Base-by-base conservation (phyloP, 23 red algal species). In the Gracilaria vermiculophylla region DNA sequence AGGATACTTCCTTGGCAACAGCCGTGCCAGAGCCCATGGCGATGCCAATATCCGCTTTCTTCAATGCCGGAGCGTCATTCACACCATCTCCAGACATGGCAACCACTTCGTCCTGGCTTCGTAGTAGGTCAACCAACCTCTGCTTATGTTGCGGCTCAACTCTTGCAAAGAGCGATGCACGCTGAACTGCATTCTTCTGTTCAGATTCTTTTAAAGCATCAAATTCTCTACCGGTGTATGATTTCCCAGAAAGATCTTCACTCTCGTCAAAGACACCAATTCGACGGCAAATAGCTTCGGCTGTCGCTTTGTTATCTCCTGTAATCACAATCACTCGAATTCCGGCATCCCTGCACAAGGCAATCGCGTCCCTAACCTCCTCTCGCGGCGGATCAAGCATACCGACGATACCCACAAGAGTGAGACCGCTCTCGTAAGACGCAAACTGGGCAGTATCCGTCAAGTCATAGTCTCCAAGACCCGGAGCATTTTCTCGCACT, bases 1-100 rank as follows among this genome's bases (percentile, higher is more conserved):
- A 88, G 5, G 92, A 85, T 2, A 94, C 97, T 44, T 92, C 97
- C 43, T 93, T 92, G 20, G 97, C 97, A 25, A 99, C 97, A 8
- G 90, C 93, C 44, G 97, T 99, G 15, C 97, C 97, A 66, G 76
- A 91, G 34, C 97, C 97, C 97, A 99, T 99, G 0, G 97, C 87
- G 33, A 99, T 95, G 14, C 97, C 97, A 74, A 99, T 99, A 78
- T 95, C 93, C 0, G 97, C 97, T 53, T 83, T 85, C 77, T 99
- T 93, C 50, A 99, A 62, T 11, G 97, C 97, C 8, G 97, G 97
- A 8, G 97, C 97, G 45, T 99, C 97, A 65, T 99, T 99, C 20
- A 99, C 97, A 41, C 97, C 97, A 56, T 99, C 97, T 62, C 97
- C 97, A 55, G 97, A 95, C 92, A 95, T 94, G 39, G 97, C 97